Evolutionary conservation across 352 stramenopile genomes (phyloP).

Genomic region (Phytophthora macrochlamydospora): DNA sequence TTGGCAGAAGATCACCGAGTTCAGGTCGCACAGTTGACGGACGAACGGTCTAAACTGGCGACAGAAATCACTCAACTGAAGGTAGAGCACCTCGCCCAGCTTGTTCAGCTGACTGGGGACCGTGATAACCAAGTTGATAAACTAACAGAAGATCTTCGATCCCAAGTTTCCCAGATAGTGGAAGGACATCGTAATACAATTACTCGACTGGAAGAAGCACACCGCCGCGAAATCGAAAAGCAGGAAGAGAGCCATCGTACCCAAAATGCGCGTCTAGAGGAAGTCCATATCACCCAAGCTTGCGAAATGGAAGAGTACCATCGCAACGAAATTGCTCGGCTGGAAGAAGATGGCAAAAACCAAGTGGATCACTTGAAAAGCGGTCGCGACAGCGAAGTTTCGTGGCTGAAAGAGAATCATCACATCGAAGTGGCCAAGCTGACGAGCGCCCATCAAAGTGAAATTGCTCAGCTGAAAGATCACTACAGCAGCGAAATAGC

Average conservation of each 20-base stretch:
- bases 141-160: conserved; percentile 9
- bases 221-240: not conserved
- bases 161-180: conserved; percentile 3
- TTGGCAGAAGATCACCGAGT: conserved; percentile 11
- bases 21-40: conserved; percentile 6
- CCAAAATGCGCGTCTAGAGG: conserved; percentile 3
- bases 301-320: not conserved
- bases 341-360: not conserved
- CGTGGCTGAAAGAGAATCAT: conserved; percentile 12
- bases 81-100: not conserved
- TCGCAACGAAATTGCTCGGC: conserved; percentile 2
- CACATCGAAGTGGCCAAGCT: conserved; percentile 5
- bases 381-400: conserved; percentile 7
- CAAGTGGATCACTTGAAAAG: conserved; percentile 9
- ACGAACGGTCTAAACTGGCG: conserved; percentile 4
- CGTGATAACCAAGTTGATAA: conserved; percentile 4
- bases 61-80: conserved; percentile 9
- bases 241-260: conserved; percentile 3
- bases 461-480: not conserved
- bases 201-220: conserved; percentile 6
- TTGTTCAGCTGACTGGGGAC: conserved; percentile 7
- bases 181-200: conserved; percentile 6
- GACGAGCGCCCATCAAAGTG: not conserved
- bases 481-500: not conserved
- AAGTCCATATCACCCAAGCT: not conserved